These are phyloP conservation scores for Cryphonectria nitschkei DNA, from an alignment of 2,329 filamentous ascomycete genomes.

Conservation along the genomic window DNA sequence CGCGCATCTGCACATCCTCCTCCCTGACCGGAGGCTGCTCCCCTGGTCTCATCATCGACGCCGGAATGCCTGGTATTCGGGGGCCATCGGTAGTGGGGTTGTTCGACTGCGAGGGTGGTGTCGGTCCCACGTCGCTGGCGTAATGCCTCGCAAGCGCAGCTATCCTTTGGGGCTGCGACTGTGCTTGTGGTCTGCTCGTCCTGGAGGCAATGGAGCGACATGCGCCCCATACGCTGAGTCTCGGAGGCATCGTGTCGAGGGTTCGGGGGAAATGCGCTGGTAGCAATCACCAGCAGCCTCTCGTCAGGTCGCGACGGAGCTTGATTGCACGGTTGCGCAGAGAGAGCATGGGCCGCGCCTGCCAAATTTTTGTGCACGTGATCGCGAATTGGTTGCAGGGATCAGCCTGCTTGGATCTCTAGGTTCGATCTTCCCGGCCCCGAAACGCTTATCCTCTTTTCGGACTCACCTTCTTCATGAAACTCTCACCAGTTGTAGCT, in stretches of 20 bases:
- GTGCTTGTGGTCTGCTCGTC: slow-evolving; percentile 40
- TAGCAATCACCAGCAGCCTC: slow-evolving; percentile 6
- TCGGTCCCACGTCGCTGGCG: slow-evolving; percentile 33
- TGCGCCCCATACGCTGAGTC: slow-evolving; percentile 53
- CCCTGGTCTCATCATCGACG: slow-evolving; percentile 18
- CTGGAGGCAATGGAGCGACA: slow-evolving; percentile 47
- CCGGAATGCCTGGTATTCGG: slow-evolving; percentile 22
- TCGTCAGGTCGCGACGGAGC: slow-evolving; percentile 6
- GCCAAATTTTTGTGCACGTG: slow-evolving; percentile 13
- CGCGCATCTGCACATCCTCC: slow-evolving; percentile 44
- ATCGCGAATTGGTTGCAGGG: slow-evolving; percentile 2
- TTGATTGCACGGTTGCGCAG: neutral
- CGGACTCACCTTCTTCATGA: neutral
- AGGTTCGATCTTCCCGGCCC: neutral
- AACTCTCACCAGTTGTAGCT: neutral
- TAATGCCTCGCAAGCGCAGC: slow-evolving; percentile 35
- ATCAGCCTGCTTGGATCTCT: neutral
- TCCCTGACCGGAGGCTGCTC: slow-evolving; percentile 11
- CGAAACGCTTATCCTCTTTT: neutral
- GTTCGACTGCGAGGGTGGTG: slow-evolving; percentile 19
- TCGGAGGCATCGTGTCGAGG: slow-evolving; percentile 54
- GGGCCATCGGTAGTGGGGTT: slow-evolving; percentile 10
- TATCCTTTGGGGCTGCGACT: slow-evolving; percentile 33
- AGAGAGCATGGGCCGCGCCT: neutral
- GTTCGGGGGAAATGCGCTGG: slow-evolving; percentile 23